Evolutionary conservation across 495 filamentous ascomycete genomes (phyloP).

Genomic region (Neohortaea acidophila): DNA sequence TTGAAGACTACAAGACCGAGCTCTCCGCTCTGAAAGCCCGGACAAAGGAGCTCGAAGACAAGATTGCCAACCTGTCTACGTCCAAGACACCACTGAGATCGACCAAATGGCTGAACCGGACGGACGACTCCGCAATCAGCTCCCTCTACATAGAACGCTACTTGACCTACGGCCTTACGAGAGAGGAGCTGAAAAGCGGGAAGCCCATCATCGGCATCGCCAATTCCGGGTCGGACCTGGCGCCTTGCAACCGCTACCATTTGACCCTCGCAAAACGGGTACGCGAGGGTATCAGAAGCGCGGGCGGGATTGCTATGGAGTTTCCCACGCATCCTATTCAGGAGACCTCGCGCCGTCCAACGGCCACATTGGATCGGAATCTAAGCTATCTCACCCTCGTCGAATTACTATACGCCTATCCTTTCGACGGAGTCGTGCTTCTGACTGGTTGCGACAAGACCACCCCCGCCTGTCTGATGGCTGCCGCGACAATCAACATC

Average conservation of each 20-base stretch:
- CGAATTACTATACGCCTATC: constrained; percentile 38
- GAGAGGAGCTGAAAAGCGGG: constrained; percentile 37
- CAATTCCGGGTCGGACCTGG: constrained; percentile 39
- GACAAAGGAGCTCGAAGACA: constrained; percentile 28
- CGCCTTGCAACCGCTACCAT: constrained; percentile 41
- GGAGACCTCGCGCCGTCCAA: constrained; percentile 35
- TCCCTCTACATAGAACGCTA: constrained; percentile 41
- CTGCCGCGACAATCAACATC: constrained; percentile 43
- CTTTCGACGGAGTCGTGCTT: constrained; percentile 39
- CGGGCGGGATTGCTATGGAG: constrained; percentile 41
- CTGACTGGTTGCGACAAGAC: constrained; percentile 46
- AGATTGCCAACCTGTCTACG: constrained; percentile 11
- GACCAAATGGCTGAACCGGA: constrained; percentile 33
- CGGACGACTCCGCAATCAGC: constrained; percentile 36
- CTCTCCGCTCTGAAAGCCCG: constrained; percentile 27
- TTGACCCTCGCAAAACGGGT: constrained; percentile 38
- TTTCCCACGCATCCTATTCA: constrained; percentile 42
- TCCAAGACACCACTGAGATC: constrained; percentile 31
- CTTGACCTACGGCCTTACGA: constrained; percentile 39
- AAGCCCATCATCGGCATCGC: constrained; percentile 45
- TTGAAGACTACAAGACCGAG: constrained; percentile 31
- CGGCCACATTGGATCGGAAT: constrained; percentile 39
- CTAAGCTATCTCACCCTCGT: constrained; percentile 38
- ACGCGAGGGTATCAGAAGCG: constrained; percentile 37
- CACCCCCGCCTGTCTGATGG: constrained; percentile 41